These are phyloP conservation scores for Clathrus columnatus DNA, from an alignment of 768 basidiomycete genomes.

Conservation along the genomic window DNA sequence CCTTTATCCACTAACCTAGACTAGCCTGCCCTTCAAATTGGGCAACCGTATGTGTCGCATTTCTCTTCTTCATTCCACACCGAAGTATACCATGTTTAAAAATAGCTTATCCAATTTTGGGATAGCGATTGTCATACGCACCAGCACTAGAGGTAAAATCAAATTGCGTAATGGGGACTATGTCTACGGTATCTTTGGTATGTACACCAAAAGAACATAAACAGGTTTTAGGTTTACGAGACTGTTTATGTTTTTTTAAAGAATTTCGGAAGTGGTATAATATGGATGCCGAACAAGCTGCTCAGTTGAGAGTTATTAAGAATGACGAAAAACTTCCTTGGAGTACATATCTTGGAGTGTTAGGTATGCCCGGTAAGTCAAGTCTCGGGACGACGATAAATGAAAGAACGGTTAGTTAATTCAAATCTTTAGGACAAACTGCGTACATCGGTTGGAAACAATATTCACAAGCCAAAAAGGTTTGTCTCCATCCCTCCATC, in stretches of 20 bases:
- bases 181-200: slow-evolving; percentile 27
- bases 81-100: not conserved
- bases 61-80: not conserved
- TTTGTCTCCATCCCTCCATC: too few species aligned
- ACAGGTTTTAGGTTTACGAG: slow-evolving; percentile 3
- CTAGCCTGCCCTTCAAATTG: slow-evolving; percentile 17
- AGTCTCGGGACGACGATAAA: not conserved
- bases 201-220: slow-evolving; percentile 11
- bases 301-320: slow-evolving; percentile 23
- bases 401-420: not conserved
- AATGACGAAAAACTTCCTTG: slow-evolving; percentile 40
- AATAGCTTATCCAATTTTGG: slow-evolving; percentile 26
- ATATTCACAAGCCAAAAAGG: slow-evolving; percentile 32
- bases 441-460: slow-evolving; percentile 35
- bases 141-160: slow-evolving; percentile 26
- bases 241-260: slow-evolving; percentile 11
- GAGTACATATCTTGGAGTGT: slow-evolving; percentile 39
- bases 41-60: slow-evolving; percentile 20
- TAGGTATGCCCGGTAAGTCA: slow-evolving; percentile 31
- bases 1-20: not conserved
- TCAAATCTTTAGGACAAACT: slow-evolving; percentile 22
- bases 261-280: slow-evolving; percentile 33
- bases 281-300: slow-evolving; percentile 19
- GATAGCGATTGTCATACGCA: slow-evolving; percentile 37
- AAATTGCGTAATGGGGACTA: slow-evolving; percentile 32